Evolutionary conservation across 2,329 filamentous ascomycete species (phyloP).

Genomic region (Mollisiaceae sp.): DNA sequence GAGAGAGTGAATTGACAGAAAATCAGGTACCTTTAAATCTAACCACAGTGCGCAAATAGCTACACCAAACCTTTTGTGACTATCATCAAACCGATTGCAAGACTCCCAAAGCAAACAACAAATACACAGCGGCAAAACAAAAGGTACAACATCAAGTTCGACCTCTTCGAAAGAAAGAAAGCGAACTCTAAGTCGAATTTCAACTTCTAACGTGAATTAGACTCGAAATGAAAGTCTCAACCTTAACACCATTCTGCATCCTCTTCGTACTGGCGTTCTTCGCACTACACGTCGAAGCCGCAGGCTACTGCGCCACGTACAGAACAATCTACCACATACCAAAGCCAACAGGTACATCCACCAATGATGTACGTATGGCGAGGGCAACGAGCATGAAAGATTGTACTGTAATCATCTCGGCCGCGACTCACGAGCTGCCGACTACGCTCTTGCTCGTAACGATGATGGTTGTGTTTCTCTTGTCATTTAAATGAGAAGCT

Average conservation of each 20-base stretch:
- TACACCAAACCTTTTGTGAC: not conserved
- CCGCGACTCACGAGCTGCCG: not conserved
- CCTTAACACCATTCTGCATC: not conserved
- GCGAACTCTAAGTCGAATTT: not conserved
- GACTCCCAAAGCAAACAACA: not conserved
- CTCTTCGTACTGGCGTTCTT: not conserved
- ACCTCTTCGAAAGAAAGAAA: not conserved
- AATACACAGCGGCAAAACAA: not conserved
- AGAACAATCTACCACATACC: not conserved
- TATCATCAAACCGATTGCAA: not conserved
- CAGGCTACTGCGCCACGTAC: not conserved
- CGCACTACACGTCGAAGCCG: not conserved
- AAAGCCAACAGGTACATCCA: conserved; percentile 1
- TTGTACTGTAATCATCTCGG: not conserved
- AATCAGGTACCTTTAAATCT: not conserved
- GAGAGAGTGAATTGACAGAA: too few species aligned
- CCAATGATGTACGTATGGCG: not conserved
- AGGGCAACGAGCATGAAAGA: not conserved
- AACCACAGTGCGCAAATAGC: not conserved
- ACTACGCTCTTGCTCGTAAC: not conserved
- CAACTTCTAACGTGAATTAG: not conserved
- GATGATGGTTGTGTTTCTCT: not conserved
- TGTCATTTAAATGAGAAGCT: too few species aligned
- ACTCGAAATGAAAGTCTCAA: not conserved
- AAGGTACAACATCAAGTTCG: not conserved